These are phyloP conservation scores for Musa beccarii DNA, from an alignment of 176 grass and related monocot species.

Conservation along the genomic window DNA sequence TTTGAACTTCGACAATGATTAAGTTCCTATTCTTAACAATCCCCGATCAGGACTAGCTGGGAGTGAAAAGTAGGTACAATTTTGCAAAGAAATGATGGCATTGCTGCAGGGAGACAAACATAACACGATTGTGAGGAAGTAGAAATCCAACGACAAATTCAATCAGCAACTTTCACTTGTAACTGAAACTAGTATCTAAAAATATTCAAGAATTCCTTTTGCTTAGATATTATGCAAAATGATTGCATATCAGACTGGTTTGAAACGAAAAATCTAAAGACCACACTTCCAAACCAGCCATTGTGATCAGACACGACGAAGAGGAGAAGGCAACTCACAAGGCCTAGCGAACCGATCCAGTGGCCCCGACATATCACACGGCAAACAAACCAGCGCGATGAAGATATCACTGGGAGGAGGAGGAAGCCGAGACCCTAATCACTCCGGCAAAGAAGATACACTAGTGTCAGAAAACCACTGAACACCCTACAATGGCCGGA, in stretches of 20 bases:
- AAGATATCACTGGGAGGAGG: neutral
- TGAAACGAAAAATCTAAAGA: neutral
- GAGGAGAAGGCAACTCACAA: neutral
- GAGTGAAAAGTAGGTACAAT: too few species aligned
- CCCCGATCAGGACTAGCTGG: too few species aligned
- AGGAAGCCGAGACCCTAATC: neutral
- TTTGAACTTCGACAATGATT: too few species aligned
- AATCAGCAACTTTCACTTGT: too few species aligned
- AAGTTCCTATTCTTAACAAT: too few species aligned
- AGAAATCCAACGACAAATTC: too few species aligned
- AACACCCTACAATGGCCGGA: constrained; percentile 1
- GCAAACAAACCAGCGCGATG: neutral
- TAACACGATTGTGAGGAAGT: too few species aligned
- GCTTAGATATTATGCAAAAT: neutral
- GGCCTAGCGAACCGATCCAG: constrained; percentile 17
- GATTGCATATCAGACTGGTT: neutral
- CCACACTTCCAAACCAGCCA: too few species aligned
- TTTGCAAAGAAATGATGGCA: too few species aligned
- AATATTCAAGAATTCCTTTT: neutral
- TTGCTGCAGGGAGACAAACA: too few species aligned
- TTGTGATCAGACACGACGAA: neutral
- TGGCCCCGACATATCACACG: constrained; percentile 15
- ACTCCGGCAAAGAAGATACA: constrained; percentile 1
- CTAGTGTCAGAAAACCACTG: neutral
- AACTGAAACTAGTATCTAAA: too few species aligned